phyloP scores from a whole-genome alignment of 345 rosid genomes.

The Rhodamnia rubescens region DNA sequence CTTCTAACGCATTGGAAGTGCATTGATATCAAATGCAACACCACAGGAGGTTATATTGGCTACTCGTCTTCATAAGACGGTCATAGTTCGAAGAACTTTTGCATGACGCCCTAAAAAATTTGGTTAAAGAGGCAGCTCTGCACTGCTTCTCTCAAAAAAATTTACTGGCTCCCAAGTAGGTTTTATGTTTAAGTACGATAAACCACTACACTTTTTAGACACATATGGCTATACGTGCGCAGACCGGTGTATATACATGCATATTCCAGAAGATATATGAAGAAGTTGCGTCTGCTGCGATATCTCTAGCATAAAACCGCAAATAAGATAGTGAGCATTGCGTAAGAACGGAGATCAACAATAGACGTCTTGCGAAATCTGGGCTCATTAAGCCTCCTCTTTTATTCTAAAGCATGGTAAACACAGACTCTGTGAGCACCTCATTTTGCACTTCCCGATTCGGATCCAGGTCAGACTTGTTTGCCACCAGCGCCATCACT shows the following conservation, averaged over 20 bases:
- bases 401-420: conserved; percentile 10
- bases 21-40: neutral
- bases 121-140: neutral
- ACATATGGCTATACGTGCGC: neutral
- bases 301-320: neutral
- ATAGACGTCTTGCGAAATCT: neutral
- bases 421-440: neutral
- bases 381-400: conserved; percentile 17
- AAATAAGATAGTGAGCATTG: neutral
- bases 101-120: neutral
- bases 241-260: neutral
- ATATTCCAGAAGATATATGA: neutral
- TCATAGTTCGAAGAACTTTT: neutral
- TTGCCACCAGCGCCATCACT: conserved; percentile 34
- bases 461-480: conserved; percentile 20
- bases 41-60: neutral
- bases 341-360: neutral
- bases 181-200: neutral
- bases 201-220: neutral
- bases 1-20: neutral
- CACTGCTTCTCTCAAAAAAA: neutral
- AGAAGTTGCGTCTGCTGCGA: neutral
- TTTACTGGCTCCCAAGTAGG: neutral
- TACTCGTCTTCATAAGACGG: neutral
- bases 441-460: conserved; percentile 25